phyloP scores from a whole-genome alignment of 768 basidiomycete species.

The Tulasnella sp. region DNA sequence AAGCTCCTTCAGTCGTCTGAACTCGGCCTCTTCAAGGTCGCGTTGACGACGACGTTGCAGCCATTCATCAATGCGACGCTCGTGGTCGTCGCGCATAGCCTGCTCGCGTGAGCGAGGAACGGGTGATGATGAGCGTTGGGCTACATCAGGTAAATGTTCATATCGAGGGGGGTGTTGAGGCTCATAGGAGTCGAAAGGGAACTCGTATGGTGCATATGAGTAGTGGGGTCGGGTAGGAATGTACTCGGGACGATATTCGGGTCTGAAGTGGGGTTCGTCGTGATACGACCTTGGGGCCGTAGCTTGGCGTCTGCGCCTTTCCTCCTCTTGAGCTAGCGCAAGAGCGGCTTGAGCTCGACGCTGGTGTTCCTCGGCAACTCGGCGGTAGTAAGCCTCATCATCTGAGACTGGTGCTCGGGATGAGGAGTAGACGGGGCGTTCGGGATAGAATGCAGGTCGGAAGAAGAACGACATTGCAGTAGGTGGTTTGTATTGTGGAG shows the following conservation, averaged over 20 bases:
- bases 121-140: neutral
- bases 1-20: neutral
- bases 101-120: neutral
- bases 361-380: constrained; percentile 16
- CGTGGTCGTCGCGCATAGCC: neutral
- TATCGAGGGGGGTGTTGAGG: neutral
- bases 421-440: neutral
- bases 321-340: constrained; percentile 24
- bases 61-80: neutral
- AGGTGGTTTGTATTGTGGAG: neutral
- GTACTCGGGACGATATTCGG: neutral
- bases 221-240: neutral
- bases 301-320: neutral
- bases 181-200: neutral
- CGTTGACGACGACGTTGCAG: neutral
- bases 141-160: neutral
- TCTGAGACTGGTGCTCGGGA: neutral
- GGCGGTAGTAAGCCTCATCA: constrained; percentile 17
- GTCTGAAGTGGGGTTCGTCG: neutral
- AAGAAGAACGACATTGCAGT: constrained; percentile 10
- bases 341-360: constrained; percentile 19
- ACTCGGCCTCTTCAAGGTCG: neutral
- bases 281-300: neutral
- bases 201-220: neutral
- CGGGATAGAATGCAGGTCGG: constrained; percentile 1